A percentile compares a stretch with the other conserved stretches of the same genome.
phyloP scores from a whole-genome alignment of 2,329 filamentous ascomycete species.

The Cadophora sp. region DNA sequence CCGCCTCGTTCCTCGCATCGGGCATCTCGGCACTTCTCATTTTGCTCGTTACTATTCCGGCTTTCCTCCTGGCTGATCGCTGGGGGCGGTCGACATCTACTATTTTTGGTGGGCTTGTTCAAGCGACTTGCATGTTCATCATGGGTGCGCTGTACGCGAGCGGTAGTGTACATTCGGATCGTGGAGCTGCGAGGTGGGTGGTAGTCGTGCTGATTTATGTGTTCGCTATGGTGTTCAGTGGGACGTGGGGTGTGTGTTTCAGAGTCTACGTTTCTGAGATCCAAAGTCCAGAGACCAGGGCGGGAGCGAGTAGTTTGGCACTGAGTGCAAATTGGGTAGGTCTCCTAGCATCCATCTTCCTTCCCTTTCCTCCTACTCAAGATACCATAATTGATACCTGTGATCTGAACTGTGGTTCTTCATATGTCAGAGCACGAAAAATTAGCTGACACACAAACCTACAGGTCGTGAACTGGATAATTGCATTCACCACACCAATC shows the following conservation, averaged over 20 bases:
- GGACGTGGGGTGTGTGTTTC: conserved; percentile 60
- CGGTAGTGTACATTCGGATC: conserved; percentile 48
- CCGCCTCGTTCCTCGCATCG: conserved; percentile 65
- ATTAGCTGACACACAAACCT: not conserved
- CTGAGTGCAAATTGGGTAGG: conserved; percentile 53
- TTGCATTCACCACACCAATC: conserved; percentile 47
- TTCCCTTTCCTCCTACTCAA: too few species aligned
- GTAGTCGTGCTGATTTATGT: conserved; percentile 58
- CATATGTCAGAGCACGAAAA: too few species aligned
- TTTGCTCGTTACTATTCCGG: conserved; percentile 62
- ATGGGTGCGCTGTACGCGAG: conserved; percentile 61
- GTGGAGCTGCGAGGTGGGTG: conserved; percentile 55
- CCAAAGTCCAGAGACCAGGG: conserved; percentile 60
- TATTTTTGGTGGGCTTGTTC: conserved; percentile 58
- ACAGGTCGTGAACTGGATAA: conserved; percentile 36
- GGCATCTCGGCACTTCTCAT: conserved; percentile 66
- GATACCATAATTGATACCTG: not conserved
- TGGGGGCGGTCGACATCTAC: conserved; percentile 63
- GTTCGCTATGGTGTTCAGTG: conserved; percentile 55
- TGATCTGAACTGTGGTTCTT: not conserved
- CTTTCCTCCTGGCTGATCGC: conserved; percentile 60
- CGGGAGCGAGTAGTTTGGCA: conserved; percentile 59
- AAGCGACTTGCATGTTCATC: conserved; percentile 58
- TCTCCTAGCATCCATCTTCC: not conserved
- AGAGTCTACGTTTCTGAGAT: conserved; percentile 66